These are phyloP conservation scores for Talaromyces sp. DNA, from an alignment of 2,329 filamentous ascomycete genomes.

Conservation along the genomic window DNA sequence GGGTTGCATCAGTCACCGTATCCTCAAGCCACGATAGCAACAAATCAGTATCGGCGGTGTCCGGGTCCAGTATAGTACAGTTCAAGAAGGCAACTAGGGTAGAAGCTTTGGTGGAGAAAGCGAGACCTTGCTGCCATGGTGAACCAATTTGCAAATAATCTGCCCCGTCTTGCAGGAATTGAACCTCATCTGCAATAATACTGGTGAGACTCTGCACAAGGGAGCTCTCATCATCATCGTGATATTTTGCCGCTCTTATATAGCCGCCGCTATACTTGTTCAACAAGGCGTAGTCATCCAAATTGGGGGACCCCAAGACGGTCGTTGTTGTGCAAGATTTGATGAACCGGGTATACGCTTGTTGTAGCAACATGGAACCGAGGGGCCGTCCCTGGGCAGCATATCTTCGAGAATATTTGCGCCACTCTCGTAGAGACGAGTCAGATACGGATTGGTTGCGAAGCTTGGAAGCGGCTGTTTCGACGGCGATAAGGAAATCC, in stretches of 20 bases:
- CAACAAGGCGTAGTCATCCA: constrained; percentile 62
- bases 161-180: constrained; percentile 77
- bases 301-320: constrained; percentile 56
- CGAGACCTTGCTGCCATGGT: constrained; percentile 77
- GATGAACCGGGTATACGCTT: constrained; percentile 80
- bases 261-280: constrained; percentile 59
- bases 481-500: constrained; percentile 76
- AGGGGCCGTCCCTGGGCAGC: constrained; percentile 72
- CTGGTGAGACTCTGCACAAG: constrained; percentile 58
- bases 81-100: constrained; percentile 80
- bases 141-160: constrained; percentile 87
- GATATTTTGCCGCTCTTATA: constrained; percentile 1
- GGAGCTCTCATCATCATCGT: constrained; percentile 32
- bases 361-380: constrained; percentile 84
- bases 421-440: constrained; percentile 74
- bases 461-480: constrained; percentile 85
- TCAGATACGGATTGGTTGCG: constrained; percentile 69
- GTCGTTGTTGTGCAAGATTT: constrained; percentile 72
- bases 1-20: constrained; percentile 68
- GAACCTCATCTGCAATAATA: constrained; percentile 76
- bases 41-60: constrained; percentile 70
- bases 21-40: constrained; percentile 83
- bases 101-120: constrained; percentile 78
- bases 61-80: constrained; percentile 76
- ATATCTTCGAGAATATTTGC: constrained; percentile 77